Base-by-base conservation (phyloP, 192 early-diverging fungal species). In the Podila epigama region DNA sequence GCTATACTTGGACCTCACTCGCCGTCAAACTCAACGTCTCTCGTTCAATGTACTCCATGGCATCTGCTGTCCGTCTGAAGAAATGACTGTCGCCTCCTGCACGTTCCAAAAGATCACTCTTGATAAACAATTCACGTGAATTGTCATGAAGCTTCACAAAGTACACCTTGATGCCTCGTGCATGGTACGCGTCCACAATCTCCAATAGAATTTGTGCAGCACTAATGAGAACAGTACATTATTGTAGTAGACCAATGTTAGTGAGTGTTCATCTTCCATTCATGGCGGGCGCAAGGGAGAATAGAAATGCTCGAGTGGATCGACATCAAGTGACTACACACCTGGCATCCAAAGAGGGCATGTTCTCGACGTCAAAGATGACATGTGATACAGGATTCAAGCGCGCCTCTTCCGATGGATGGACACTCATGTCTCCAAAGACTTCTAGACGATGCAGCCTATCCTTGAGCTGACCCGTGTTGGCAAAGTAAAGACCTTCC, bases 401-500 rank as follows among this genome's bases (percentile, higher is more conserved):
- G 33, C 90, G 88, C 13, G 97, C 93, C 16, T 89, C 89, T 70
- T 98, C 96, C 0, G 95, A 95, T 7, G 98, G 98, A 81, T 99
- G 98, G 28, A 96, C 92, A 13, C 89, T 88, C 85, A 98, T 90
- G 68, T 96, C 95, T 35, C 98, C 97, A 82, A 95, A 95, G 68
- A 93, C 84, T 67, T 99, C 98, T 32, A 98, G 81, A 29, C 98
- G 92, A 51, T 95, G 92, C 34, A 99, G 82, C 16, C 97, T 85
- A 58, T 98, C 98, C 79, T 96, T 95, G 48, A 99, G 84, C 82
- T 98, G 96, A 4, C 97, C 97, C 29, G 92, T 92, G 70, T 99
- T 99, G 50, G 97, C 97, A 87, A 99, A 99, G 78, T 94, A 98
- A 51, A 99, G 80, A 5, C 92, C 92, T 68, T 99, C 98, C 61